phyloP scores from a whole-genome alignment of 2,329 filamentous ascomycete species.

The Fusarium nodosum region DNA sequence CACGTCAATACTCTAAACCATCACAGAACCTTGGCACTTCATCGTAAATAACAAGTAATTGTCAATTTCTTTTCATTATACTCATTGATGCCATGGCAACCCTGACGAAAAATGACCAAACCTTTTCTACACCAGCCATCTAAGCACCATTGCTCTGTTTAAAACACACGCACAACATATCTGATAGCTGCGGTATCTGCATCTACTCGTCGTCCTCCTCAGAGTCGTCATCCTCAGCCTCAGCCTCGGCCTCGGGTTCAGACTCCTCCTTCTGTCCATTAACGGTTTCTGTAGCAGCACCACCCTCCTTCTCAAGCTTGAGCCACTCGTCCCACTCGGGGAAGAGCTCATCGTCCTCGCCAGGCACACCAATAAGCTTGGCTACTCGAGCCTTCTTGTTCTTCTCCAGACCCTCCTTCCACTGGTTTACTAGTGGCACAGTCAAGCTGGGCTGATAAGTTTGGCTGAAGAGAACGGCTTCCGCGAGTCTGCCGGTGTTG shows the following conservation, averaged over 20 bases:
- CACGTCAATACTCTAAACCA: neutral
- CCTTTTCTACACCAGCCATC: slow-evolving; percentile 52
- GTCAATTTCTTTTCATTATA: slow-evolving; percentile 50
- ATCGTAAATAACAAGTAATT: slow-evolving; percentile 6
- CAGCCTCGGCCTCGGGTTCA: slow-evolving; percentile 44
- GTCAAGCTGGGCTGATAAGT: slow-evolving; percentile 92
- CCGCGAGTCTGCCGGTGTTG: slow-evolving; percentile 82
- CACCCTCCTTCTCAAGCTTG: slow-evolving; percentile 80
- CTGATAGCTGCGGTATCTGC: neutral
- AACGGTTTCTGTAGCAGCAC: slow-evolving; percentile 49
- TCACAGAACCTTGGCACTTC: neutral
- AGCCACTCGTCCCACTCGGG: slow-evolving; percentile 96
- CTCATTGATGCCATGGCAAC: slow-evolving; percentile 51
- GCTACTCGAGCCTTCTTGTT: slow-evolving; percentile 87
- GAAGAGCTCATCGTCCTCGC: slow-evolving; percentile 88
- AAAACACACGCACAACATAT: slow-evolving; percentile 33
- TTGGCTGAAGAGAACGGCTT: slow-evolving; percentile 92
- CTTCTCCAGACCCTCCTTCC: slow-evolving; percentile 89
- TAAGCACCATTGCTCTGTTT: slow-evolving; percentile 45
- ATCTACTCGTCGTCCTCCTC: slow-evolving; percentile 1
- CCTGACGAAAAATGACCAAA: slow-evolving; percentile 50
- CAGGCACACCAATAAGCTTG: slow-evolving; percentile 85
- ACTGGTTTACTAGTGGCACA: slow-evolving; percentile 75
- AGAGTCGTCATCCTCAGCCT: slow-evolving; percentile 47
- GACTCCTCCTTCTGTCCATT: slow-evolving; percentile 46